Percentiles rank a stretch among this genome's conserved stretches.
Evolutionary conservation across 495 filamentous ascomycete species (phyloP).

Genomic region (Aspergillus campestris): DNA sequence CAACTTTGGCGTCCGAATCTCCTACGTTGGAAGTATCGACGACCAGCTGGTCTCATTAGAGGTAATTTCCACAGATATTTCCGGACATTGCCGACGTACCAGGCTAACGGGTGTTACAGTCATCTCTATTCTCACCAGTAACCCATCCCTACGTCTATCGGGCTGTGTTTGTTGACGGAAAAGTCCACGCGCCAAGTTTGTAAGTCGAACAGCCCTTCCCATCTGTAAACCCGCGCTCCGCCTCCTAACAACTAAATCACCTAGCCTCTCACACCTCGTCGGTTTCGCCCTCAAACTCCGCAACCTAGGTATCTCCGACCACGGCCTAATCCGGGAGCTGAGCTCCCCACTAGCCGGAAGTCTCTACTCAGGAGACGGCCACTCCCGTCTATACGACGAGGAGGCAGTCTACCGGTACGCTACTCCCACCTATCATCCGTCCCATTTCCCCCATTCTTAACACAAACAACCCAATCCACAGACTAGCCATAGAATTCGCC

Average conservation of each 20-base stretch:
- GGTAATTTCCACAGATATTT: no score
- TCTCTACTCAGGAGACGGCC: slow-evolving; percentile 85
- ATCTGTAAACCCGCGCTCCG: neutral
- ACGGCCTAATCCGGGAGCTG: slow-evolving; percentile 87
- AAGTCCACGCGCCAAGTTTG: slow-evolving; percentile 90
- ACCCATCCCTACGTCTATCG: slow-evolving; percentile 88
- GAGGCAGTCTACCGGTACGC: slow-evolving; percentile 75
- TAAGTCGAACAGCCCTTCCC: slow-evolving; percentile 22
- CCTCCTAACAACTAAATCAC: slow-evolving; percentile 4
- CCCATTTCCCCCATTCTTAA: neutral
- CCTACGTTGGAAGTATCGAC: slow-evolving; percentile 87
- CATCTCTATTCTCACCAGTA: slow-evolving; percentile 72
- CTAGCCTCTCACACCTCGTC: slow-evolving; percentile 76
- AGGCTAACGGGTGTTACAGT: slow-evolving; percentile 39
- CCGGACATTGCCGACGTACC: no score
- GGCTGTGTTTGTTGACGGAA: slow-evolving; percentile 88
- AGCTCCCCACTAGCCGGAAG: slow-evolving; percentile 83
- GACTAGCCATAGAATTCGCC: slow-evolving; percentile 74
- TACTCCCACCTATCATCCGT: neutral
- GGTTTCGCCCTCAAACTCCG: slow-evolving; percentile 89
- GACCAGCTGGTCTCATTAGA: slow-evolving; percentile 93
- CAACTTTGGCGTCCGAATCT: slow-evolving; percentile 69
- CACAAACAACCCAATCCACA: slow-evolving; percentile 22
- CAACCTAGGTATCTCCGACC: slow-evolving; percentile 85
- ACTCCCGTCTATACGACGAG: slow-evolving; percentile 90